Percentiles rank a stretch among this genome's conserved stretches.
Conservation (phyloP, 768 basidiomycete genomes). For the Naganishia friedmannii region DNA sequence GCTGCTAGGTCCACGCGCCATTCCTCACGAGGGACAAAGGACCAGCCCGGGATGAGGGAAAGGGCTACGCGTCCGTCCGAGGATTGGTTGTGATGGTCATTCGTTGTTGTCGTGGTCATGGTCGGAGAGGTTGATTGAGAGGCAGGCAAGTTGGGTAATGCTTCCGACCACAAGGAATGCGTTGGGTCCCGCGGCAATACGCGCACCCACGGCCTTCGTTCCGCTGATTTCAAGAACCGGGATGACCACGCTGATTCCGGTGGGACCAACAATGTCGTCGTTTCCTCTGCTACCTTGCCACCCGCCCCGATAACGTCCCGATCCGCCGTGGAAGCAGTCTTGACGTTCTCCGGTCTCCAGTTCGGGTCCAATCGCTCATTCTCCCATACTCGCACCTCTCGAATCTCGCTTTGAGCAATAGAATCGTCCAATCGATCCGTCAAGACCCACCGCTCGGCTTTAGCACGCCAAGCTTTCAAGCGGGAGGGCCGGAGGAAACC, state of each 20-base stretch:
- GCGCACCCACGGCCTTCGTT: constrained; percentile 41
- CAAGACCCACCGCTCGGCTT: constrained; percentile 37
- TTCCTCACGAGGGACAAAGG: constrained; percentile 45
- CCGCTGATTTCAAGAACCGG: constrained; percentile 26
- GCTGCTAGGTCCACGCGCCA: constrained; percentile 48
- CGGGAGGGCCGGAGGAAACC: constrained; percentile 19
- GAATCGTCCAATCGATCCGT: constrained; percentile 43
- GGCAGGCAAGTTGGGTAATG: not conserved
- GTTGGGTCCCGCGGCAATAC: constrained; percentile 40
- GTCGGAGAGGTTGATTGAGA: constrained; percentile 14
- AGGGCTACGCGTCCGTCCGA: constrained; percentile 34
- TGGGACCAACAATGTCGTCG: not conserved
- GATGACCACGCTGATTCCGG: constrained; percentile 5
- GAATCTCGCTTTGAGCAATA: constrained; percentile 38
- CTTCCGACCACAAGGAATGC: constrained; percentile 4
- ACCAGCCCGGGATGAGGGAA: constrained; percentile 44
- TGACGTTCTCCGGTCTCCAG: constrained; percentile 28
- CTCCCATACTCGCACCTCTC: constrained; percentile 49
- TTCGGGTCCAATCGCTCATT: constrained; percentile 48
- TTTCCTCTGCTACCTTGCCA: not conserved
- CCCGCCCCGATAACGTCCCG: not conserved
- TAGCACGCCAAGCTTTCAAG: constrained; percentile 26
- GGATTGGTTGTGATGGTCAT: not conserved
- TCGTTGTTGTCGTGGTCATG: not conserved
- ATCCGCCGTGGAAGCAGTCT: constrained; percentile 4